phyloP scores from a whole-genome alignment of 2,329 filamentous ascomycete species.

The Pseudocercospora musae region DNA sequence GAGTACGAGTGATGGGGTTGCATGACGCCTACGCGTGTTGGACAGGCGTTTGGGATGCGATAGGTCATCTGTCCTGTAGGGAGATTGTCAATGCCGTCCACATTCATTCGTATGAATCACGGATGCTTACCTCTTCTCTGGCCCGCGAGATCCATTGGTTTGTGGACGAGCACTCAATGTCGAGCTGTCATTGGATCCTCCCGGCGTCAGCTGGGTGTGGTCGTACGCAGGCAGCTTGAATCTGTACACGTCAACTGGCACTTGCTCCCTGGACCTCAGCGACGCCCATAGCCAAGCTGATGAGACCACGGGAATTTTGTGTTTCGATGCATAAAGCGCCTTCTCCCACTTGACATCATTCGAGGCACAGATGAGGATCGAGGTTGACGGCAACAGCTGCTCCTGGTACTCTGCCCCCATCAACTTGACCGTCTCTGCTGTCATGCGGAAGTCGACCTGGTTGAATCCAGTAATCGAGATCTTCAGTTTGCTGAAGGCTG shows the following conservation, averaged over 20 bases:
- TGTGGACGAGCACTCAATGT: constrained; percentile 5
- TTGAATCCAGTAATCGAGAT: constrained; percentile 44
- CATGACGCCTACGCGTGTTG: constrained; percentile 30
- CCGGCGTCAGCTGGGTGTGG: constrained; percentile 12
- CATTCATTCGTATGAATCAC: background rate
- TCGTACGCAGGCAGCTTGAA: constrained; percentile 24
- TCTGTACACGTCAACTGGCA: constrained; percentile 44
- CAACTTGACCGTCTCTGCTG: constrained; percentile 71
- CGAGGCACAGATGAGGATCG: constrained; percentile 66
- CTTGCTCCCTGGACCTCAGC: constrained; percentile 53
- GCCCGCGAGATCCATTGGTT: constrained; percentile 5
- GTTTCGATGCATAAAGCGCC: constrained; percentile 68
- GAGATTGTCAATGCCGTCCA: constrained; percentile 12
- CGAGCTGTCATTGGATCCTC: constrained; percentile 18
- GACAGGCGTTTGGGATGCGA: constrained; percentile 30
- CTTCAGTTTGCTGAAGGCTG: constrained; percentile 64
- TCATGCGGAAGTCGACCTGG: constrained; percentile 76
- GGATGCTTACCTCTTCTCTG: constrained; percentile 15
- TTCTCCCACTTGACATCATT: constrained; percentile 64
- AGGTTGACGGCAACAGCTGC: constrained; percentile 66
- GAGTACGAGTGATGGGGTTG: constrained; percentile 31
- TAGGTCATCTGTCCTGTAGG: constrained; percentile 16
- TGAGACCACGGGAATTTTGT: constrained; percentile 76
- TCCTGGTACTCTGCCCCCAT: constrained; percentile 76
- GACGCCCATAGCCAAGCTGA: constrained; percentile 84